Base-by-base conservation (phyloP, 108 stramenopile species). In the Cylindrotheca fusiformis region DNA sequence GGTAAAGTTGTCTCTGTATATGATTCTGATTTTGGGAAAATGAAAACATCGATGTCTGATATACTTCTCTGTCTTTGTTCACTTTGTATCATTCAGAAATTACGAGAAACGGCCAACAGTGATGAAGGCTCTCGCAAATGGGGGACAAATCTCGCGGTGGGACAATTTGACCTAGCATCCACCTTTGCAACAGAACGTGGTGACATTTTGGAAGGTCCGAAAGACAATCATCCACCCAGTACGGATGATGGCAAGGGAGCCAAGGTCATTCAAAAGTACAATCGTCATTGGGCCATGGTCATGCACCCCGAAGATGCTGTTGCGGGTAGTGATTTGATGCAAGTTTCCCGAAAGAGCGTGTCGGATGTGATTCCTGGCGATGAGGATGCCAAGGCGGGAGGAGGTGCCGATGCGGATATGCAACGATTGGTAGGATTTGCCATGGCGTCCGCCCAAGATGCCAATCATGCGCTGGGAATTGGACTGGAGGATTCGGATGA, bases 251-350 rank as follows among this genome's bases (percentile, higher is more conserved):
- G 74, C 23, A 80, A 74, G 22, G 86, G 86, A 22, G 68, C 84
- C 46, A 76, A 80, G 22, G 86, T 91, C 32, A 84, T 91, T 63
- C 74, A 89, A 54, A 91, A 91, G 61, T 94, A 91, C 73, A 91
- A 94, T 66, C 89, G 90, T 24, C 90, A 91, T 59, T 91, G 89
- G 87, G 86, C 85, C 22, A 88, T 94, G 78, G 86, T 94, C 0
- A 53, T 94, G 22, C 83, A 94, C 68, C 88, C 89, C 3, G 76
- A 87, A 36, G 87, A 91, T 27, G 83, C 89, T 5, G 78, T 72
- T 8, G 91, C 87, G 1, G 88, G 85, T 12, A 67, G 75, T 52
- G 78, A 93, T 55, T 59, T 93, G 55, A 58, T 76, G 55, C 49
- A 60, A 21, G 78, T 93, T 26, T 84, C 87, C 3, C 52, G 72